phyloP scores from a whole-genome alignment of 2,329 filamentous ascomycete genomes.

The Venturia asperata region DNA sequence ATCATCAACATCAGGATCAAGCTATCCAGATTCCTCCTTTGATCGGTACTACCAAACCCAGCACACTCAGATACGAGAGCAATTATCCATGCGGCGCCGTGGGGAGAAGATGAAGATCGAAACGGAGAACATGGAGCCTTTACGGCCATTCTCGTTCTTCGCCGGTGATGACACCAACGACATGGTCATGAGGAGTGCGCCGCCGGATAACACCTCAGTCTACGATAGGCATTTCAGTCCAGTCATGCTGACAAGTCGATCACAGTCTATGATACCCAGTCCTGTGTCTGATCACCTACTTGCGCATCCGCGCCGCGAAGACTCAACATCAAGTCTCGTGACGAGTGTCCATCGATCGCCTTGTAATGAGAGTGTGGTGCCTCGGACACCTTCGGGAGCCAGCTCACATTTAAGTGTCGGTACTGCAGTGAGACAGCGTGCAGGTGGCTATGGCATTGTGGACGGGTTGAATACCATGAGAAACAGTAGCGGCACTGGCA shows the following conservation, averaged over 20 bases:
- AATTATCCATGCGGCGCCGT: slow-evolving; percentile 6
- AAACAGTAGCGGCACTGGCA: neutral
- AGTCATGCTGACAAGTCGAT: slow-evolving; percentile 7
- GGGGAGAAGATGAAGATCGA: slow-evolving; percentile 8
- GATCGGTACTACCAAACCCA: slow-evolving; percentile 5
- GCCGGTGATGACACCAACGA: slow-evolving; percentile 12
- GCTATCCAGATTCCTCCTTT: neutral
- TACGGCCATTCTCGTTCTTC: slow-evolving; percentile 18
- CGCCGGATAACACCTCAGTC: neutral
- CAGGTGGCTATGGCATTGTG: slow-evolving; percentile 1
- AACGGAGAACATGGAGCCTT: slow-evolving; percentile 3
- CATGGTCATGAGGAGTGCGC: neutral
- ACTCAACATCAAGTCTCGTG: slow-evolving; percentile 11
- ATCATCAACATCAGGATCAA: neutral
- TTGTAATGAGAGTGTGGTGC: slow-evolving; percentile 8
- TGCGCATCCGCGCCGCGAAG: slow-evolving; percentile 15
- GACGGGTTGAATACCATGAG: slow-evolving; percentile 6
- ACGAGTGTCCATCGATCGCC: slow-evolving; percentile 15
- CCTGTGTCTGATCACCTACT: slow-evolving; percentile 7
- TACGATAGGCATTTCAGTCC: neutral
- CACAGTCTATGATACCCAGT: slow-evolving; percentile 12
- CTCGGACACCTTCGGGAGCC: neutral
- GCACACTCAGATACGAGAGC: neutral
- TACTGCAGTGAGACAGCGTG: slow-evolving; percentile 9
- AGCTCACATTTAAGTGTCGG: slow-evolving; percentile 4